Base-by-base conservation (phyloP, 108 stramenopile species). In the Skeletonema marinoi region DNA sequence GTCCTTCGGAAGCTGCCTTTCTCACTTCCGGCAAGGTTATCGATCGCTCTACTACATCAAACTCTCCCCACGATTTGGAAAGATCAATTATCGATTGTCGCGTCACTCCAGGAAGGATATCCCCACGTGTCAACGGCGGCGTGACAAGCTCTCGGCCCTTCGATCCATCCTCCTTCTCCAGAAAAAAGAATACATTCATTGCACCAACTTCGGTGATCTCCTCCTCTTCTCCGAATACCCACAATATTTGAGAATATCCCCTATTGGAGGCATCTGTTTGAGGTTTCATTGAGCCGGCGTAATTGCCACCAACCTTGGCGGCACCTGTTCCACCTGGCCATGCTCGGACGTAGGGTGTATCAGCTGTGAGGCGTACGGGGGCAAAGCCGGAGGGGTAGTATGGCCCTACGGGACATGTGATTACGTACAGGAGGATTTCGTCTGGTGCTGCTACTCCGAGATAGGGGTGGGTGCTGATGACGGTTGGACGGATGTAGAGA, bases 111-210 rank as follows among this genome's bases (percentile, higher is more conserved):
- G 98, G 93, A 2, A 97, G 84, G 65, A 99, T 98, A 79, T 98
- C 97, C 16, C 97, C 97, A 33, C 92, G 68, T 12, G 85, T 86
- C 36, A 99, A 85, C 9, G 98, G 92, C n/a, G 97, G 88, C 0
- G 98, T 99, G 14, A 97, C 92, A 29, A 99, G 84, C 73, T 97
- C 97, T 17, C 83, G 74, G 30, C 77, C 68, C 1, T 76, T 76
- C 25, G 32, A 46, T 6, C 71, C 78, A n/a, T 88, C 83, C 60
- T 84, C 75, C 59, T 94, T 94, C 17, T 81, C 72, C 48, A 89
- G 54, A 38, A 93, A 71, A 71, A 98, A 93, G 80, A 99, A 98
- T 30, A 99, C 85, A 85, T 99, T 99, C 98, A 99, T 99, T 5
- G 96, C 90, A 30, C 98, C 98, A 8, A 97, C 97, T 78, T 99